Evolutionary conservation across 1,284 basidiomycete genomes (phyloP).

Genomic region (Singerocomus rubriflavus): DNA sequence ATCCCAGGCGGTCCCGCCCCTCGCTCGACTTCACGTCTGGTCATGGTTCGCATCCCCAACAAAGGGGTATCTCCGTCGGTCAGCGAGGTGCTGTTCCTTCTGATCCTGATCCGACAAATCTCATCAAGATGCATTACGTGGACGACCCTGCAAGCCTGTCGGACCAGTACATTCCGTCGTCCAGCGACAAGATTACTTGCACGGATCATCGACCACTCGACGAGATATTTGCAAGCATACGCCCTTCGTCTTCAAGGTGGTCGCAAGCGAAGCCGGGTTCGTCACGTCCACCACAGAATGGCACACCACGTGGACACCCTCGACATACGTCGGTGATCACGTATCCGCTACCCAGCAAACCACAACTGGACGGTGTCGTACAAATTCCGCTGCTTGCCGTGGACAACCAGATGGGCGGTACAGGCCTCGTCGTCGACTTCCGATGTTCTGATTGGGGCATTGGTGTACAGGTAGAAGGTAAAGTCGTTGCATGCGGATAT

Average conservation of each 20-base stretch:
- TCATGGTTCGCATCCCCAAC: background rate
- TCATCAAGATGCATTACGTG: background rate
- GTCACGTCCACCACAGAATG: constrained; percentile 1
- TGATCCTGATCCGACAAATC: background rate
- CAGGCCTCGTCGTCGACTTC: constrained; percentile 23
- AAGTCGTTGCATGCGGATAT: background rate
- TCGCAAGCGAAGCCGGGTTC: constrained; percentile 2
- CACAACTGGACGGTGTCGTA: constrained; percentile 23
- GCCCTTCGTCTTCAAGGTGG: background rate
- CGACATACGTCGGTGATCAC: constrained; percentile 7
- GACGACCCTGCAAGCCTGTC: constrained; percentile 3
- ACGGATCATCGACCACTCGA: constrained; percentile 27
- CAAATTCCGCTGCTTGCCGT: constrained; percentile 26
- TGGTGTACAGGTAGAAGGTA: constrained; percentile 23
- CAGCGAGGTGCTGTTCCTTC: background rate
- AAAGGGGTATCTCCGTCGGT: background rate
- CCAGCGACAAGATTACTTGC: constrained; percentile 29
- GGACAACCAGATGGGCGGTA: constrained; percentile 22
- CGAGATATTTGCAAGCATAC: constrained; percentile 21
- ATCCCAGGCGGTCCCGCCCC: background rate
- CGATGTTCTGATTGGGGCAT: constrained; percentile 25
- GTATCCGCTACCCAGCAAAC: constrained; percentile 21
- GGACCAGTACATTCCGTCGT: constrained; percentile 29
- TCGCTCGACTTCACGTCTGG: background rate
- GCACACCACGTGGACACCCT: constrained; percentile 1